Evolutionary conservation across 495 filamentous ascomycete species (phyloP).

Genomic region (Cercophora samala): DNA sequence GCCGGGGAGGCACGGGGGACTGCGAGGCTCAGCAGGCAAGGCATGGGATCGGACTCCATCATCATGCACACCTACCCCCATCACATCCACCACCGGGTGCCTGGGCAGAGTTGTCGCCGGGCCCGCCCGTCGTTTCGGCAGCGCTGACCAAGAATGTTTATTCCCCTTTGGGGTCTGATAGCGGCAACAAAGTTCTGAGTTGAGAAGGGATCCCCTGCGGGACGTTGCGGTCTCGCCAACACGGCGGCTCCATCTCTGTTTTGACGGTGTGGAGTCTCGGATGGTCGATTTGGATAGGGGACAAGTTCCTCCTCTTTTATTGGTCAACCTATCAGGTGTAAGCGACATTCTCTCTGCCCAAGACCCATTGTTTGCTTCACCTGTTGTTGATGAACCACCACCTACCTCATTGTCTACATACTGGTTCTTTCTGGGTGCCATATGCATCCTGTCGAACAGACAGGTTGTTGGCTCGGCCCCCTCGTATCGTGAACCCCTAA

Average conservation of each 20-base stretch:
- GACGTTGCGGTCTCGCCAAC: slow-evolving; percentile 1
- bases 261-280: neutral
- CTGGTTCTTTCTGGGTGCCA: neutral
- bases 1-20: slow-evolving; percentile 10
- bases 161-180: slow-evolving; percentile 16
- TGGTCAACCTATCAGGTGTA: neutral
- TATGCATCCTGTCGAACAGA: neutral
- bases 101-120: neutral
- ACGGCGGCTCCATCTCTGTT: neutral
- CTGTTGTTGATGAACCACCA: neutral
- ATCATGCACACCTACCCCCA: neutral
- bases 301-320: neutral
- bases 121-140: neutral
- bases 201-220: neutral
- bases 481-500: neutral
- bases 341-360: neutral
- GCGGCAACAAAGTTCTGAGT: neutral
- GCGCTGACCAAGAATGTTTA: neutral
- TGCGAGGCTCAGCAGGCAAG: neutral
- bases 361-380: neutral
- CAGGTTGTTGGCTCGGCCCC: neutral
- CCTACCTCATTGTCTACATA: neutral
- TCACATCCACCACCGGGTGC: neutral
- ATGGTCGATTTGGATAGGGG: neutral
- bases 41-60: neutral